Conservation (phyloP, 2,329 filamentous ascomycete species). For the Fusarium sarcochroum region DNA sequence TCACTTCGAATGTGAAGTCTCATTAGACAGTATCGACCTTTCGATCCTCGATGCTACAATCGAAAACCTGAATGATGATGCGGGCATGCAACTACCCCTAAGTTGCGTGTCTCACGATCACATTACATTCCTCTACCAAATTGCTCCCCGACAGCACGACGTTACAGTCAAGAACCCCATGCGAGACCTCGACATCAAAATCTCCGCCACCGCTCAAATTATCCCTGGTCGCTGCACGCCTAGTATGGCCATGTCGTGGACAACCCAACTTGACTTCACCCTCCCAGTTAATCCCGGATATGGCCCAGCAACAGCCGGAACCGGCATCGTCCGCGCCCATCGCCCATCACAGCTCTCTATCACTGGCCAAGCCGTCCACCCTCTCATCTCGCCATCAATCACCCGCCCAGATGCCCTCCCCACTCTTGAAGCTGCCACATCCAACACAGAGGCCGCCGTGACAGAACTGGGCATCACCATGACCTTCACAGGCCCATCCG, state of each 20-base stretch:
- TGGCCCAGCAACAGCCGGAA: slow-evolving; percentile 63
- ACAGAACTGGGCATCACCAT: slow-evolving; percentile 80
- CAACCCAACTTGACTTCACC: slow-evolving; percentile 77
- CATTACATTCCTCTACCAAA: slow-evolving; percentile 79
- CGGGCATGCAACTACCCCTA: slow-evolving; percentile 67
- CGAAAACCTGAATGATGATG: slow-evolving; percentile 67
- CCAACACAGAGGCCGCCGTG: slow-evolving; percentile 61
- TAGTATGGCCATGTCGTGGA: slow-evolving; percentile 75
- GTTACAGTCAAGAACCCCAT: slow-evolving; percentile 61
- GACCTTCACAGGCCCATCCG: slow-evolving; percentile 75
- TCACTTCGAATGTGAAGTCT: slow-evolving; percentile 76
- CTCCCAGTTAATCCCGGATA: slow-evolving; percentile 75
- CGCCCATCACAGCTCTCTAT: slow-evolving; percentile 76
- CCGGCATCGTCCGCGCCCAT: slow-evolving; percentile 72
- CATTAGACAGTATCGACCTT: slow-evolving; percentile 71
- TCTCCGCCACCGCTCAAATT: slow-evolving; percentile 71
- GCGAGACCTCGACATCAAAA: slow-evolving; percentile 70
- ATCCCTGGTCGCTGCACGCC: slow-evolving; percentile 71
- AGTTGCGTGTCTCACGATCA: slow-evolving; percentile 80
- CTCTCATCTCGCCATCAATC: slow-evolving; percentile 70
- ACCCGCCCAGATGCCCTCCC: slow-evolving; percentile 73
- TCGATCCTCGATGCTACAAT: slow-evolving; percentile 70
- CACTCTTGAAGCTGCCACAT: slow-evolving; percentile 67
- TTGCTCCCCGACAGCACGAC: slow-evolving; percentile 67
- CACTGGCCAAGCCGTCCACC: slow-evolving; percentile 64